Evolutionary conservation across 2,329 filamentous ascomycete species (phyloP), one percentile per base, ranked within the genome.

Genomic region (Monilinia polystroma): DNA sequence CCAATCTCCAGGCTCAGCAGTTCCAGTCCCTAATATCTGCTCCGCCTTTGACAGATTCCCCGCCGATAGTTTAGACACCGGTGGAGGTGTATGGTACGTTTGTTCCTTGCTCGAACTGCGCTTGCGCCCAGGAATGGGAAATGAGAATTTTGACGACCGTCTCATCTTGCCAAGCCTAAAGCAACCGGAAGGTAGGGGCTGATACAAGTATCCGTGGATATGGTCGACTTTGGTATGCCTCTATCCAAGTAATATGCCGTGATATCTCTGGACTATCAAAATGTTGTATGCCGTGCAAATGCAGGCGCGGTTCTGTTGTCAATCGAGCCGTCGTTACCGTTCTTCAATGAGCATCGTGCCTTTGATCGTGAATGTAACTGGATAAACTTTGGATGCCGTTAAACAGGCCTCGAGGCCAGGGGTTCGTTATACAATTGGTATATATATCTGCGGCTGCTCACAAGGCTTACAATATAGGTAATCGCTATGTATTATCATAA

Each of bases 71-170:
- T 32, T 67, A 16, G 60, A 47, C 12, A 64, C 14, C 14, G 63
- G 54, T 53, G 52, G 59, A 41, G 64, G 26, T 29, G 54, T 35
- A 63, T 64, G 45, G 32, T 41, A 65, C 18, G 43, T 23, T n/a
- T 69, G 67, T 66, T 69, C 69, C 16, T 57, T 69, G 47, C 66
- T 51, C 32, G 67, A 55, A 56, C 60, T 59, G 53, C 71, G 64
- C 68, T 71, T 77, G 54, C 75, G 73, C 23, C 74, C 74, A 60
- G 76, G 76, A 20, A 77, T 69, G 32, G 75, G 76, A 66, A 78
- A 77, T 8, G 72, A 76, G 68, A 77, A 76, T 68, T 78, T 78
- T 45, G 76, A 76, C 35, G 71, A 73, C 68, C 74, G 74, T 63
- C 75, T 72, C 76, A 78, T 77, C 54, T 68, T 72, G 66, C 59